phyloP scores from a whole-genome alignment of 176 grass and related monocot species.

The Oryza rufipogon region DNA sequence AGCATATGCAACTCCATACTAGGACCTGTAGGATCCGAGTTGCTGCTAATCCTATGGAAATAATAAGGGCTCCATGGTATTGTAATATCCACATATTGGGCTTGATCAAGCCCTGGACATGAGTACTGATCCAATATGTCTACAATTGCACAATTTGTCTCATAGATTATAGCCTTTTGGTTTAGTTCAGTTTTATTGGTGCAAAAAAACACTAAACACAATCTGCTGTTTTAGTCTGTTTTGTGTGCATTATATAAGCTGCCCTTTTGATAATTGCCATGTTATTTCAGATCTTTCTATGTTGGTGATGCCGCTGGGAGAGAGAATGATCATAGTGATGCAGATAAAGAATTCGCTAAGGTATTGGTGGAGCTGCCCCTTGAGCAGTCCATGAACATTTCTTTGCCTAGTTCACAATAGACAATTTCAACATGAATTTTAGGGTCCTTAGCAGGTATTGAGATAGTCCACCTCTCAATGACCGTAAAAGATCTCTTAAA shows the following conservation, averaged over 20 bases:
- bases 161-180: neutral
- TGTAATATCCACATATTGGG: neutral
- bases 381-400: slow-evolving; percentile 7
- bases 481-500: neutral
- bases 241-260: slow-evolving; percentile 4
- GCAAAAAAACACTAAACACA: neutral
- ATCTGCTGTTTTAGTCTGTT: neutral
- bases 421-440: neutral
- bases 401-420: slow-evolving; percentile 2
- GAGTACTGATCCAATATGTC: slow-evolving; percentile 6
- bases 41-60: slow-evolving; percentile 17
- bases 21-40: neutral
- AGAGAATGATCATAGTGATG: slow-evolving; percentile 71
- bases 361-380: slow-evolving; percentile 32
- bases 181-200: slow-evolving; percentile 12
- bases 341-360: slow-evolving; percentile 88
- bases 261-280: slow-evolving; percentile 27
- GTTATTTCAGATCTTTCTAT: slow-evolving; percentile 82
- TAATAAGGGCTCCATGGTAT: neutral
- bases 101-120: slow-evolving; percentile 13
- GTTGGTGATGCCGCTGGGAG: slow-evolving; percentile 94
- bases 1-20: slow-evolving; percentile 4
- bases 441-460: neutral
- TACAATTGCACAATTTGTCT: slow-evolving; percentile 2
- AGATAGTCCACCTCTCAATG: neutral